Percentiles rank a stretch among this genome's conserved stretches.
phyloP scores from a whole-genome alignment of 805 yeast genomes.

The Kurtzmaniella cleridarum region DNA sequence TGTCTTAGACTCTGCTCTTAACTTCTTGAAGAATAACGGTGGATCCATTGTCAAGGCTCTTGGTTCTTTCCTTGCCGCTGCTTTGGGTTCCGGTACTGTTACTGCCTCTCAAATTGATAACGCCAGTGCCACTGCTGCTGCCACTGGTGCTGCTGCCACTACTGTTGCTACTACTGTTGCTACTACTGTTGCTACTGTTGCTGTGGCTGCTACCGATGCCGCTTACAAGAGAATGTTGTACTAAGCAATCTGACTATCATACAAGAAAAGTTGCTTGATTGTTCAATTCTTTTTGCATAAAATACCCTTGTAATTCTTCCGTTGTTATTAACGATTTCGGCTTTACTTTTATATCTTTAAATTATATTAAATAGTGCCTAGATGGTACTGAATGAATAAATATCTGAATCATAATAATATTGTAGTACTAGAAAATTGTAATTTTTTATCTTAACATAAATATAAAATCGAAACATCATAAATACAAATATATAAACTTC shows the following conservation, averaged over 20 bases:
- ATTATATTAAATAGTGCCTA: not conserved
- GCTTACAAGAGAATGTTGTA: slow-evolving; percentile 3
- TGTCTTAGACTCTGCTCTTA: slow-evolving; percentile 21
- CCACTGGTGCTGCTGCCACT: slow-evolving; percentile 15
- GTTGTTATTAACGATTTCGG: not conserved
- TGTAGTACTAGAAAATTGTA: too few species aligned
- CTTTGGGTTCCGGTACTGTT: slow-evolving; percentile 20
- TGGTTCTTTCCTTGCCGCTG: slow-evolving; percentile 20
- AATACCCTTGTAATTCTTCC: not conserved
- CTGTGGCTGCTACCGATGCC: slow-evolving; percentile 10
- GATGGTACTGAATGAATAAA: not conserved
- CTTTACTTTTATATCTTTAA: not conserved
- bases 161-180: slow-evolving; percentile 15
- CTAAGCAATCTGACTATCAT: not conserved
- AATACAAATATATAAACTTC: too few species aligned
- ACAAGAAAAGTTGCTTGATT: too few species aligned
- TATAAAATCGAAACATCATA: too few species aligned
- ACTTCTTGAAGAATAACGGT: slow-evolving; percentile 22
- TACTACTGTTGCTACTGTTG: slow-evolving; percentile 7
- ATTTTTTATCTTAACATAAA: too few species aligned
- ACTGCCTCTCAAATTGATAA: slow-evolving; percentile 20
- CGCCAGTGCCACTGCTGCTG: slow-evolving; percentile 11
- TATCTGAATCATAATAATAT: not conserved
- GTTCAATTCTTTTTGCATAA: not conserved
- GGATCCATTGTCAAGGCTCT: slow-evolving; percentile 13